A percentile compares a stretch with the other conserved stretches of the same genome.
These are phyloP conservation scores for Monosporozyma yasuniensis DNA, from an alignment of 805 yeast species.

Conservation along the genomic window DNA sequence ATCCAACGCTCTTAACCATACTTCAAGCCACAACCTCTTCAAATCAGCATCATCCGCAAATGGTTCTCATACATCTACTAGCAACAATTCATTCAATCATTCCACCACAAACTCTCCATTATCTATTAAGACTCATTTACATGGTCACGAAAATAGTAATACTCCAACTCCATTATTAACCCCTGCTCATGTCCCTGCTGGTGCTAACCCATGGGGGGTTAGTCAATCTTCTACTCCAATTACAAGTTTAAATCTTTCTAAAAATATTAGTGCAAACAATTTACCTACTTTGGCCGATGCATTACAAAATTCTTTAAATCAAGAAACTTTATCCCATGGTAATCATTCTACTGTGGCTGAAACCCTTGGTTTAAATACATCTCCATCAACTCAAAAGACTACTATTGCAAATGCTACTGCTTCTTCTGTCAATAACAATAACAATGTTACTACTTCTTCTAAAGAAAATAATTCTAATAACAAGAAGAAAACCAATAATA, in stretches of 20 bases:
- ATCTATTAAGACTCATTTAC: constrained; percentile 22
- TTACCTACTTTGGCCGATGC: constrained; percentile 26
- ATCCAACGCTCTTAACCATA: not conserved
- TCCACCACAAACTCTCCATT: constrained; percentile 22
- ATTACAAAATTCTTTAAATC: constrained; percentile 4
- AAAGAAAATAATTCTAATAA: constrained; percentile 16
- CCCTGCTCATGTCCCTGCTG: constrained; percentile 28
- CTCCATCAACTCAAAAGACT: not conserved
- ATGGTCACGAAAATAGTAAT: constrained; percentile 7
- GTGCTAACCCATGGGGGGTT: constrained; percentile 31
- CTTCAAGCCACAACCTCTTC: not conserved
- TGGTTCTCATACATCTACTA: constrained; percentile 9
- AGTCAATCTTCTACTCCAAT: constrained; percentile 26
- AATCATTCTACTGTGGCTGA: not conserved
- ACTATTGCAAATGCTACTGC: constrained; percentile 4
- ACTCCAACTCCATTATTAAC: constrained; percentile 21
- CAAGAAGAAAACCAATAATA: constrained; percentile 28
- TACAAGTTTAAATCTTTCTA: constrained; percentile 17
- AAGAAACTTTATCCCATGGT: not conserved
- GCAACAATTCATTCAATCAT: constrained; percentile 5
- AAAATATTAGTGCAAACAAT: constrained; percentile 14
- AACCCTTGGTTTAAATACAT: not conserved
- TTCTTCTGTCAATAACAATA: not conserved
- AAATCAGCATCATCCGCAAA: constrained; percentile 4
- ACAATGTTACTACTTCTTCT: constrained; percentile 19